Evolutionary conservation across 192 early-diverging fungal species (phyloP).

Genomic region (Rhizophagus prolifer): DNA sequence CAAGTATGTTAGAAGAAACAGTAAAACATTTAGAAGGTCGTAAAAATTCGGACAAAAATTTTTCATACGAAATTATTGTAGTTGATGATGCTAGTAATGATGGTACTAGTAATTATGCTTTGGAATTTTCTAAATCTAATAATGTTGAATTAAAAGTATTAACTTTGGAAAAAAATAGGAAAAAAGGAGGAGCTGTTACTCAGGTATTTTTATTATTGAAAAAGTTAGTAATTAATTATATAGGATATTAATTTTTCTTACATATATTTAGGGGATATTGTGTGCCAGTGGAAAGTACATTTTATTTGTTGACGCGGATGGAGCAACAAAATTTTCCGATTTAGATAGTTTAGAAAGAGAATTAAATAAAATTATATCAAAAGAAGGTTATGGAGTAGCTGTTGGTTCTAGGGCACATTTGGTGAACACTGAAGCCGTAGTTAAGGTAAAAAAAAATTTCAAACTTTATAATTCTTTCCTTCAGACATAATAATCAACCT

Average conservation of each 20-base stretch:
- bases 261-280: constrained; percentile 71
- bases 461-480: background rate
- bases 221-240: background rate
- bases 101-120: constrained; percentile 65
- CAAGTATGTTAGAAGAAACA: constrained; percentile 83
- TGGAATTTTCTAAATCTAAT: constrained; percentile 63
- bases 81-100: constrained; percentile 93
- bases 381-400: constrained; percentile 63
- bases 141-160: constrained; percentile 69
- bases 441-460: constrained; percentile 61
- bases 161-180: constrained; percentile 78
- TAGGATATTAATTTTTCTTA: background rate
- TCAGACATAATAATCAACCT: background rate
- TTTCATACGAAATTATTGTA: constrained; percentile 84
- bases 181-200: constrained; percentile 93
- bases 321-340: constrained; percentile 90
- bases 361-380: constrained; percentile 39
- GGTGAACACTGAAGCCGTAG: constrained; percentile 78
- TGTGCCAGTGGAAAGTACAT: constrained; percentile 70
- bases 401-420: constrained; percentile 93
- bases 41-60: constrained; percentile 37
- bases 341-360: constrained; percentile 58
- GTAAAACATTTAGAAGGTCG: constrained; percentile 61
- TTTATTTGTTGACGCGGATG: constrained; percentile 96
- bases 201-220: constrained; percentile 51